A percentile compares a stretch with the other conserved stretches of the same genome.
Conservation (phyloP, 2,329 filamentous ascomycete genomes). For the Penicillium sp. region DNA sequence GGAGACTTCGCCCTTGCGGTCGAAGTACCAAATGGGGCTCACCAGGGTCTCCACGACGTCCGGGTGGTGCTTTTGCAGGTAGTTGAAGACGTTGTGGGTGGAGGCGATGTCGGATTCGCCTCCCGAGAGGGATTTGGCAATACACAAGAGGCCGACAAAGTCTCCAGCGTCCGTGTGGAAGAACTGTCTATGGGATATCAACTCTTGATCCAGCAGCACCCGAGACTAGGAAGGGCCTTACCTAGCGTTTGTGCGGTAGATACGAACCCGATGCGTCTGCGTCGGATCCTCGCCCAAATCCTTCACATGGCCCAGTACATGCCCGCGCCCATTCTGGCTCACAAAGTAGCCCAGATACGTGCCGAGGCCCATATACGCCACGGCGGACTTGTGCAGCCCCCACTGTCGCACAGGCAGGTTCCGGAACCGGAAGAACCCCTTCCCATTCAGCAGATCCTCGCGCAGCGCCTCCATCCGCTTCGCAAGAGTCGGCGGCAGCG, state of each 20-base stretch:
- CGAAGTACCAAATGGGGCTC: slow-evolving; percentile 86
- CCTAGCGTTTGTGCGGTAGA: slow-evolving; percentile 84
- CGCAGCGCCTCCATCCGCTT: slow-evolving; percentile 61
- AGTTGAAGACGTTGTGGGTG: slow-evolving; percentile 81
- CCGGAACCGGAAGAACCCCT: slow-evolving; percentile 90
- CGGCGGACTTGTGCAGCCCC: slow-evolving; percentile 78
- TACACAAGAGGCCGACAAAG: slow-evolving; percentile 81
- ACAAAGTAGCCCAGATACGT: slow-evolving; percentile 88
- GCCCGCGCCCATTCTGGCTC: slow-evolving; percentile 81
- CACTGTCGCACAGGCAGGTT: slow-evolving; percentile 77
- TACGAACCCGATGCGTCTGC: slow-evolving; percentile 84
- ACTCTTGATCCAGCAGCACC: neutral
- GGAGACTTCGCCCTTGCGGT: slow-evolving; percentile 83
- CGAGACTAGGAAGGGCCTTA: slow-evolving; percentile 30
- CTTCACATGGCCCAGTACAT: slow-evolving; percentile 88
- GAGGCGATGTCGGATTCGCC: slow-evolving; percentile 84
- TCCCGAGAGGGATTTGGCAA: slow-evolving; percentile 77
- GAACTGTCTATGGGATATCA: slow-evolving; percentile 62
- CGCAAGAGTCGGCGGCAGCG: slow-evolving; percentile 63
- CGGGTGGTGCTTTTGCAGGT: slow-evolving; percentile 73
- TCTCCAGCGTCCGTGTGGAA: slow-evolving; percentile 86
- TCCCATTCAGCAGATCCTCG: slow-evolving; percentile 75
- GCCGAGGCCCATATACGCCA: slow-evolving; percentile 88
- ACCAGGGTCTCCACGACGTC: slow-evolving; percentile 78
- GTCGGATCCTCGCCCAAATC: slow-evolving; percentile 81